phyloP scores from a whole-genome alignment of 768 basidiomycete genomes.

The Tylopilus vinaceipallidus region DNA sequence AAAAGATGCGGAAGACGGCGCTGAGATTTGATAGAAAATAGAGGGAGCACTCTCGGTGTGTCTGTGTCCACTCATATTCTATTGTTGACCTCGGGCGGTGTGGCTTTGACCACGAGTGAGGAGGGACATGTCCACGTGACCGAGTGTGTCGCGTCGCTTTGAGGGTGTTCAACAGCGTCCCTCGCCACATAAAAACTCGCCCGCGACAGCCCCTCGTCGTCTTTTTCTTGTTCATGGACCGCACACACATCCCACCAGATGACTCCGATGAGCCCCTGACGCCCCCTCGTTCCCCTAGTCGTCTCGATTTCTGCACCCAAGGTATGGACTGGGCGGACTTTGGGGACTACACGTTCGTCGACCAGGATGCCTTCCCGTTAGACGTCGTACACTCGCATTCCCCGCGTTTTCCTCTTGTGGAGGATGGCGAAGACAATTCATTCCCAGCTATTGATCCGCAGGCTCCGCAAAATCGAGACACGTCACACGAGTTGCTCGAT shows the following conservation, averaged over 20 bases:
- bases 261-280: conserved; percentile 11
- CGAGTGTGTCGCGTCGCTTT: conserved; percentile 19
- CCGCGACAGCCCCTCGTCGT: background rate
- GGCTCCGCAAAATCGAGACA: conserved; percentile 13
- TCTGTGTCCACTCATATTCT: conserved; percentile 11
- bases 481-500: conserved; percentile 7
- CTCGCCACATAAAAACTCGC: conserved; percentile 7
- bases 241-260: conserved; percentile 7
- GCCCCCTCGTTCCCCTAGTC: conserved; percentile 48
- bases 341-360: background rate
- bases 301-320: conserved; percentile 40
- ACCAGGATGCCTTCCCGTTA: conserved; percentile 9
- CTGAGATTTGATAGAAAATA: conserved; percentile 27
- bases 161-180: conserved; percentile 15
- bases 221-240: conserved; percentile 6
- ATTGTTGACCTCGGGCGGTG: conserved; percentile 8
- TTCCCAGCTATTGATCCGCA: conserved; percentile 12
- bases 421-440: background rate
- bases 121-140: conserved; percentile 28
- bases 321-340: conserved; percentile 14
- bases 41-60: conserved; percentile 17
- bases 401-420: background rate
- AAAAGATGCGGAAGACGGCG: conserved; percentile 37
- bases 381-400: background rate
- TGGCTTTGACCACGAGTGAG: conserved; percentile 3